Percentiles rank a stretch among this genome's conserved stretches.
Evolutionary conservation across 2,329 filamentous ascomycete species (phyloP).

Genomic region (Aspergillus sergii): DNA sequence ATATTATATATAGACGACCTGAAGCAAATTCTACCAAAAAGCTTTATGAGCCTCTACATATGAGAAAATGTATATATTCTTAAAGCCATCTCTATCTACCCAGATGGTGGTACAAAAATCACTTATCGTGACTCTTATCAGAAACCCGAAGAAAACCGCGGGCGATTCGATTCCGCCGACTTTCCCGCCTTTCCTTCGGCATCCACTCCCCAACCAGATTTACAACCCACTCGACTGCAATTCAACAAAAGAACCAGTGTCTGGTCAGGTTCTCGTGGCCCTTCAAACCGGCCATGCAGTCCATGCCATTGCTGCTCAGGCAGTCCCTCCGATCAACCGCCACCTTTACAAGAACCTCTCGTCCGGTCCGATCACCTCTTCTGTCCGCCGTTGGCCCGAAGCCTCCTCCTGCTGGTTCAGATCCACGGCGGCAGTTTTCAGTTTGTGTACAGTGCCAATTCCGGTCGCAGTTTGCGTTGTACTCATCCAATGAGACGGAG

Average conservation of each 20-base stretch:
- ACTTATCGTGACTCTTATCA: constrained; percentile 6
- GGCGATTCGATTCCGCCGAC: constrained; percentile 10
- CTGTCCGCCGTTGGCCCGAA: constrained; percentile 23
- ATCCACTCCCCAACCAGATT: constrained; percentile 4
- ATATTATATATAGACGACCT: background rate
- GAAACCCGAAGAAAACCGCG: constrained; percentile 10
- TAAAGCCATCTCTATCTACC: background rate
- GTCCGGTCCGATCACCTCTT: constrained; percentile 25
- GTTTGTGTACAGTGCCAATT: constrained; percentile 49
- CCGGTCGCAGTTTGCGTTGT: constrained; percentile 31
- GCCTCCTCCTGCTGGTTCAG: constrained; percentile 23
- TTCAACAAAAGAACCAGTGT: constrained; percentile 20
- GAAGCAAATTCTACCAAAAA: background rate
- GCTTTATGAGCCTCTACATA: background rate
- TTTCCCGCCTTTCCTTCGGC: constrained; percentile 13
- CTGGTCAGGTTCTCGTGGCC: constrained; percentile 25
- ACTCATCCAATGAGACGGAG: constrained; percentile 28
- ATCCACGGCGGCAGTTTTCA: constrained; percentile 35
- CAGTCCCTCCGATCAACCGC: constrained; percentile 38
- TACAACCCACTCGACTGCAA: constrained; percentile 3
- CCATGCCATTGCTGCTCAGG: constrained; percentile 43
- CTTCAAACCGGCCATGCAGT: constrained; percentile 39
- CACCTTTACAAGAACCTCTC: constrained; percentile 26
- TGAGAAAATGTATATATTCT: background rate
- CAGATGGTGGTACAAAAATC: background rate